Evolutionary conservation across 345 rosid genomes (phyloP).

Genomic region (Geranium rotundifolium): DNA sequence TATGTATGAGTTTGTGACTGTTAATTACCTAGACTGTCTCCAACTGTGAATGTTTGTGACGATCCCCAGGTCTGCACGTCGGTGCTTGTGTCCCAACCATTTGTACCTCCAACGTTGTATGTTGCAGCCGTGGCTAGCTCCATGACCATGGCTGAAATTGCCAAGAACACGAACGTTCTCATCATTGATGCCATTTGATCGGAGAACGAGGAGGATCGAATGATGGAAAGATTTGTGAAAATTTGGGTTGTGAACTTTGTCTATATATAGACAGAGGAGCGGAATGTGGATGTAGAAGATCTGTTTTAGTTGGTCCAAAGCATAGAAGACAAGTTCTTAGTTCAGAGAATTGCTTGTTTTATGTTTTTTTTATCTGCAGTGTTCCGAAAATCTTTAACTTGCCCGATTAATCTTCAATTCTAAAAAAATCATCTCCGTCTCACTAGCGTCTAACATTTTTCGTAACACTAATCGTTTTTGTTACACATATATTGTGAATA

Average conservation of each 20-base stretch:
- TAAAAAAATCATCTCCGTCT: too few species aligned
- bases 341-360: not conserved
- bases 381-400: too few species aligned
- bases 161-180: slow-evolving; percentile 1
- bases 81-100: slow-evolving; percentile 11
- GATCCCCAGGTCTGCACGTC: slow-evolving; percentile 13
- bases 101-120: slow-evolving; percentile 15
- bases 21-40: slow-evolving; percentile 12
- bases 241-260: too few species aligned
- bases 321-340: not conserved
- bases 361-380: not conserved
- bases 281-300: not conserved
- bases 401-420: too few species aligned
- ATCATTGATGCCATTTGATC: not conserved
- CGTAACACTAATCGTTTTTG: too few species aligned
- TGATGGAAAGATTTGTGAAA: not conserved
- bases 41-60: slow-evolving; percentile 6
- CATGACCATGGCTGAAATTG: slow-evolving; percentile 1
- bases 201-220: not conserved
- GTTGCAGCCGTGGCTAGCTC: slow-evolving; percentile 6
- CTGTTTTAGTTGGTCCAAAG: not conserved
- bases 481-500: too few species aligned
- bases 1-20: not conserved
- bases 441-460: too few species aligned
- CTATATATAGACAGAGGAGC: not conserved